Evolutionary conservation across 805 yeast species (phyloP).

Genomic region (Myxozyma mucilagina): DNA sequence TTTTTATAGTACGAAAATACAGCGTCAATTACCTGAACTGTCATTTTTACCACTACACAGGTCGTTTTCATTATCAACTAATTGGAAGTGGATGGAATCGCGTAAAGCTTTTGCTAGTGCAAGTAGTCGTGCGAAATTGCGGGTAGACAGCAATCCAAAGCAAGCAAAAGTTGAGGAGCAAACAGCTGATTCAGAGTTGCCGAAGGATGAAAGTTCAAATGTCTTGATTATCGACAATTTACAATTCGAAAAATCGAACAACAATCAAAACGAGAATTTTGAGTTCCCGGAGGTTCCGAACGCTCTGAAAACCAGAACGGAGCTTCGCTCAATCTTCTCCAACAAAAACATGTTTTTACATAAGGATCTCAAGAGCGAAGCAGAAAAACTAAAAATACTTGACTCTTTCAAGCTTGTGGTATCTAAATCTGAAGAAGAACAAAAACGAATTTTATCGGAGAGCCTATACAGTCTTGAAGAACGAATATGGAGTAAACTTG

Average conservation of each 20-base stretch:
- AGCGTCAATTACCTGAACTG: no score
- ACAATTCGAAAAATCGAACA: not conserved
- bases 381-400: not conserved
- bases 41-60: no score
- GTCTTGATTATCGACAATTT: not conserved
- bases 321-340: not conserved
- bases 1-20: not conserved
- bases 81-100: no score
- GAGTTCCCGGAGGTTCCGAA: not conserved
- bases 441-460: slow-evolving; percentile 7
- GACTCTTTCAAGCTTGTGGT: slow-evolving; percentile 10
- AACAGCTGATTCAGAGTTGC: no score
- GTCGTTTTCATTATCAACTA: no score
- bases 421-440: slow-evolving; percentile 10
- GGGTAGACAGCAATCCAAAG: no score
- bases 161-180: no score
- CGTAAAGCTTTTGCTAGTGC: no score
- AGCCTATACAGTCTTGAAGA: slow-evolving; percentile 12
- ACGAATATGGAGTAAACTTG: slow-evolving; percentile 17
- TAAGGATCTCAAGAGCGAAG: slow-evolving; percentile 1
- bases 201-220: not conserved
- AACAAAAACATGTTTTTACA: slow-evolving; percentile 13
- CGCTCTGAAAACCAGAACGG: slow-evolving; percentile 1
- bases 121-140: no score
- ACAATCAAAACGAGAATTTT: not conserved